Conservation (phyloP, 202 grass and related monocot genomes). For the Panicum hallii region DNA sequence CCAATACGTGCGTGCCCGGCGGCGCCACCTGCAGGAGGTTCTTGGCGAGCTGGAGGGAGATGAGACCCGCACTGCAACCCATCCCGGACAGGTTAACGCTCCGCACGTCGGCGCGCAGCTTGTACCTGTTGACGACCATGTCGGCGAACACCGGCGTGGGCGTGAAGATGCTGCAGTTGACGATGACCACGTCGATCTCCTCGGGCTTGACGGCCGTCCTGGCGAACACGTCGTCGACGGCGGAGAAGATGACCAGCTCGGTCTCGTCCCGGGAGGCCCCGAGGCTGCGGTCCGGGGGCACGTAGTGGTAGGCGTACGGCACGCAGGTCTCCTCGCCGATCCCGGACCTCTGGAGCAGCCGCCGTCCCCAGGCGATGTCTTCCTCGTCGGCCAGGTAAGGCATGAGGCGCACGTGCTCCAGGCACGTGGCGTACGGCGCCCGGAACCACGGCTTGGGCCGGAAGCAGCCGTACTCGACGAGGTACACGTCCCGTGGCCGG, state of each 20-base stretch:
- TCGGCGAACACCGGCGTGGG: conserved; percentile 62
- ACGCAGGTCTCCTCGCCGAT: conserved; percentile 71
- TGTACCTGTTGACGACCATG: conserved; percentile 65
- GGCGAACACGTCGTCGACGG: conserved; percentile 58
- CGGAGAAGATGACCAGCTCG: conserved; percentile 54
- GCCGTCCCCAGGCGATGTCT: conserved; percentile 44
- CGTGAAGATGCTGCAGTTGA: conserved; percentile 81
- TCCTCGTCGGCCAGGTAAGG: conserved; percentile 58
- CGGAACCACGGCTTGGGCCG: conserved; percentile 46
- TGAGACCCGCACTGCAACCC: conserved; percentile 67
- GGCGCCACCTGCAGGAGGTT: conserved; percentile 51
- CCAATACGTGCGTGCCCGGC: conserved; percentile 39
- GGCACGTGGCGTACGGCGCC: conserved; percentile 73
- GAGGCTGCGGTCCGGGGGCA: conserved; percentile 68
- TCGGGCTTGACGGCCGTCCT: conserved; percentile 41
- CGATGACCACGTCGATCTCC: conserved; percentile 65
- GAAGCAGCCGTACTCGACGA: conserved; percentile 84
- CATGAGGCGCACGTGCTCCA: conserved; percentile 68
- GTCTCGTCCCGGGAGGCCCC: conserved; percentile 54
- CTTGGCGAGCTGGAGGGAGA: conserved; percentile 57
- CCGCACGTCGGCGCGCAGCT: conserved; percentile 55
- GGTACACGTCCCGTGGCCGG: conserved; percentile 57
- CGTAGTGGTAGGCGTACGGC: conserved; percentile 65
- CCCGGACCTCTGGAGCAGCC: conserved; percentile 49
- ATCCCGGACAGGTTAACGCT: conserved; percentile 76